These are phyloP conservation scores for Naganishia friedmannii DNA, from an alignment of 768 basidiomycete genomes.

Conservation along the genomic window DNA sequence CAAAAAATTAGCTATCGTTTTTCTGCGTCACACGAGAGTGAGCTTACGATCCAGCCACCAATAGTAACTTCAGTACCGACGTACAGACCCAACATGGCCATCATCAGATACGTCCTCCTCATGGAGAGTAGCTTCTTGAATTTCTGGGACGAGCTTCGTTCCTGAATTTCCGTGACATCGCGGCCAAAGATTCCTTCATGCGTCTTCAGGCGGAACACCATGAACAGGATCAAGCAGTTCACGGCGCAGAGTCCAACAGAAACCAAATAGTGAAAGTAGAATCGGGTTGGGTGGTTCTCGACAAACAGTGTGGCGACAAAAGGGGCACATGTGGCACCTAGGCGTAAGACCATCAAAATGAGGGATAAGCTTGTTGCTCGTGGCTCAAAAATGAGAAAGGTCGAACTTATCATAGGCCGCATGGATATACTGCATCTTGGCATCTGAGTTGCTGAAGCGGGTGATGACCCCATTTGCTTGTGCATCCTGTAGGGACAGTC, in stretches of 20 bases:
- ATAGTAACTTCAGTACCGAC: conserved; percentile 52
- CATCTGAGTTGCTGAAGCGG: conserved; percentile 53
- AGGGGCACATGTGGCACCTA: conserved; percentile 63
- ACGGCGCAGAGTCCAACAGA: conserved; percentile 65
- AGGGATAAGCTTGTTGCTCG: not conserved
- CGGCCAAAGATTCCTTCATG: conserved; percentile 62
- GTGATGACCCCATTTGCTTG: conserved; percentile 58
- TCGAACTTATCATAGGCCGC: conserved; percentile 38
- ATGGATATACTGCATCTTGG: conserved; percentile 51
- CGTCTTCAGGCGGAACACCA: conserved; percentile 64
- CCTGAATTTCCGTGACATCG: conserved; percentile 37
- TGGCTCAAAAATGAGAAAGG: not conserved
- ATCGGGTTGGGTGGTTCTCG: conserved; percentile 10
- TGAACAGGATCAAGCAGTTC: conserved; percentile 59
- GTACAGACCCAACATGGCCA: conserved; percentile 48
- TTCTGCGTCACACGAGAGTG: no score
- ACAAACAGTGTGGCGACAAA: conserved; percentile 78
- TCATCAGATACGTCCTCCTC: conserved; percentile 52
- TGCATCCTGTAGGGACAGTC: conserved; percentile 53
- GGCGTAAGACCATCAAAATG: conserved; percentile 32
- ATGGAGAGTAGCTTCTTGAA: conserved; percentile 13
- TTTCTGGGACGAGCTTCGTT: conserved; percentile 12
- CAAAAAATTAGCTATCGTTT: not conserved
- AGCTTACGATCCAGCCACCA: conserved; percentile 29
- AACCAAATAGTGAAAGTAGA: conserved; percentile 65